Base-by-base conservation (phyloP, 768 basidiomycete genomes). In the Tephrocybe sp. region DNA sequence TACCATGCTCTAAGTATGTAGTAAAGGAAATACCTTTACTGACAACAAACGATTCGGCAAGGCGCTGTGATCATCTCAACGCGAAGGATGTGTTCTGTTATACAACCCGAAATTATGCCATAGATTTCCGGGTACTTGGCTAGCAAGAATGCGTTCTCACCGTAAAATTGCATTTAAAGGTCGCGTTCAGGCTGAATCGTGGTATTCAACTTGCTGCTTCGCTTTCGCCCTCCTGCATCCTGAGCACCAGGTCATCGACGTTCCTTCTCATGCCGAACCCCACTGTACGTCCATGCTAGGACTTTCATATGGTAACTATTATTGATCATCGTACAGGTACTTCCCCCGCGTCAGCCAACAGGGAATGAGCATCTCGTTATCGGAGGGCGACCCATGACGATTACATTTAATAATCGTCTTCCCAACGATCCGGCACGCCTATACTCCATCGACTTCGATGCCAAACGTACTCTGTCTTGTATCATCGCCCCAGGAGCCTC, bases 341-440 rank as follows among this genome's bases (percentile, higher is more conserved):
- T 42, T 30, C 11, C 4, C 6, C 37, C 51, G 24, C 51, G 28
- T 11, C 38, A 20, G 11, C 36, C 51, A 8, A n/a, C 45, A 18
- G 45, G 30, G 9, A 33, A 33, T 24, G 33, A 43, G 26, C 44
- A 30, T 14, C 37, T 43, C 18, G 45, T 46, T 2, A 39, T 41
- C n/a, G 51, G 51, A 42, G 51, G 51, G 38, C 7, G 38, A 2
- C 12, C 51, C 18, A 24, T 45, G 18, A 18, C 38, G 10, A 26
- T 52, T 10, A 28, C 45, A 15, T 52, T 52, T 25, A 18, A 46
- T 26, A 46, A 52, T 21, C 36, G 24, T 10, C n/a, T 52, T 24
- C 37, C 45, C 23, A n/a, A 17, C 30, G 51, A 52, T 17, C 30
- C 50, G 8, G 51, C 45, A 18, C 37, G 30, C 7, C 18, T 52